Base-by-base conservation (phyloP, 805 yeast species). In the Wickerhamiella musiphila region DNA sequence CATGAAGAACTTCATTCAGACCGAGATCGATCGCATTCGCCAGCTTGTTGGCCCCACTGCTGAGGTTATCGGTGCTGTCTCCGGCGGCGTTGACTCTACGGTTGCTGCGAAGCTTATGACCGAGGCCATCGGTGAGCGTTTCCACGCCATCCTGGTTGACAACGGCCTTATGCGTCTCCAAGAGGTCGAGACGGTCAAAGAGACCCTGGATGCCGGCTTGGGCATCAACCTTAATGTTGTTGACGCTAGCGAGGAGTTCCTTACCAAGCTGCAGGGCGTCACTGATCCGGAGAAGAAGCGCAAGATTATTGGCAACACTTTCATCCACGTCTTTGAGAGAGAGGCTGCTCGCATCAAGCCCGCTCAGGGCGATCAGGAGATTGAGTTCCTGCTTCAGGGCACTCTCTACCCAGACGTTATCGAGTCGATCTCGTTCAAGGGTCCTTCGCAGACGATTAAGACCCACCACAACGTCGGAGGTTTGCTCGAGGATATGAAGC, bases 391-490 rank as follows among this genome's bases (percentile, higher is more conserved):
- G 52, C 70, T 90, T 52, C 98, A 90, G 65, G 98, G 98, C 50
- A 90, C 98, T 33, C 64, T 90, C 48, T 90, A 90, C 63, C 98
- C 98, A 31, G 98, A 90, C 60, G 98, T 90, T 37, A 90, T 90
- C 50, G 98, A 90, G 69, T 79, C 94, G 38, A 86, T 90, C 53
- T 84, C 95, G 16, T 90, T 90, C 78, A 90, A 90, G 67, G 99
- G 99, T 42, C 99, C 99, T 25, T 86, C 96, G 35, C 96, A 86
- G 66, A 90, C 99, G 48, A 90, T 90, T 65, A 90, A 90, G 68
- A 86, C 98, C 43, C 99, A 90, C 60, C 99, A 90, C 67, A 90
- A 90, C 51, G 99, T 90, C 39, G 99, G 99, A 49, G 99, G 98
- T 40, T 68, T 90, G 53, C 69, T 86, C 51, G 98, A 90, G 41